These are phyloP conservation scores for Fereydounia khargensis DNA, from an alignment of 1,284 basidiomycete species.

Conservation along the genomic window DNA sequence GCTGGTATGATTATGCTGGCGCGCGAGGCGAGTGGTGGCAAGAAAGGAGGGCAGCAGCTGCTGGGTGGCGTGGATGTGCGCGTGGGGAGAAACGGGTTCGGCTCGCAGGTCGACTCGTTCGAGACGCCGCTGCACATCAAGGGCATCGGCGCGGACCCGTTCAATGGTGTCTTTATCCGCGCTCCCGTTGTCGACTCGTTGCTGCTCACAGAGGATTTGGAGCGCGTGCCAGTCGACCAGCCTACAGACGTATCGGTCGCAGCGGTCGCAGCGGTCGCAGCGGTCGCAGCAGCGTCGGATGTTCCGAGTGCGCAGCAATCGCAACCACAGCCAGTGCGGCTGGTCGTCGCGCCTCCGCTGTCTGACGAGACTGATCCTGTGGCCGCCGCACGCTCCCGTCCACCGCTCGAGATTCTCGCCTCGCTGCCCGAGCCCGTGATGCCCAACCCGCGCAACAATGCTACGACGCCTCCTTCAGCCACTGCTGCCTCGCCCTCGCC, in stretches of 20 bases:
- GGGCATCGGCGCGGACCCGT: slow-evolving; percentile 68
- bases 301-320: slow-evolving; percentile 7
- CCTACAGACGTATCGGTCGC: too few species aligned
- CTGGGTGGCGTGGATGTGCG: slow-evolving; percentile 78
- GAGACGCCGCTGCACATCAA: slow-evolving; percentile 73
- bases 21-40: slow-evolving; percentile 64
- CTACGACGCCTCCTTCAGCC: slow-evolving; percentile 58
- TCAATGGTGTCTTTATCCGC: slow-evolving; percentile 89
- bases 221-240: slow-evolving; percentile 23
- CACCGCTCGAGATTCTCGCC: slow-evolving; percentile 66
- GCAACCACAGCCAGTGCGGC: slow-evolving; percentile 5
- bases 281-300: not conserved
- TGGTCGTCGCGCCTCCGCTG: slow-evolving; percentile 38
- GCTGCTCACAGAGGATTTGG: slow-evolving; percentile 21
- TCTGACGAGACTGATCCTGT: slow-evolving; percentile 17
- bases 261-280: slow-evolving; percentile 18
- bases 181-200: slow-evolving; percentile 68
- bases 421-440: slow-evolving; percentile 65
- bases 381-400: slow-evolving; percentile 14
- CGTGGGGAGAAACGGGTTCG: slow-evolving; percentile 76
- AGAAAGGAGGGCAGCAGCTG: slow-evolving; percentile 83
- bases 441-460: slow-evolving; percentile 60
- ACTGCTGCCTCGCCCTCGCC: slow-evolving; percentile 7
- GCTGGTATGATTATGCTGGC: slow-evolving; percentile 89
- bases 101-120: slow-evolving; percentile 76